Conservation (phyloP, 306 rosid species). For the Medicago ruthenica region DNA sequence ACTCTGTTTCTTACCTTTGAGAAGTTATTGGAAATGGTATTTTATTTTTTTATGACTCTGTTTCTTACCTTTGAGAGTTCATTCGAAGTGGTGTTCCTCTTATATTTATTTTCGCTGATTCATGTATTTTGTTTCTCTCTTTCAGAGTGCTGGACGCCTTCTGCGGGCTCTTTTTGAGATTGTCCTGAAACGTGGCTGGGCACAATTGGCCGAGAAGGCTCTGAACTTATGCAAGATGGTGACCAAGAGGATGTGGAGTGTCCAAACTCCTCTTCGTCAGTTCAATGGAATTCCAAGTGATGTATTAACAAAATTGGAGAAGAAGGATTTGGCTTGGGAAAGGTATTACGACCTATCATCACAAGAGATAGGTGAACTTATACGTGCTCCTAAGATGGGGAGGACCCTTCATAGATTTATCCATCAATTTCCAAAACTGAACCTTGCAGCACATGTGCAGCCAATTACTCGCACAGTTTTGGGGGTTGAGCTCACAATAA, state of each 20-base stretch:
- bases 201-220: constrained; percentile 90
- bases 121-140: constrained; percentile 6
- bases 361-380: constrained; percentile 92
- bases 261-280: constrained; percentile 90
- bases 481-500: constrained; percentile 88
- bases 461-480: constrained; percentile 92
- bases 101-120: constrained; percentile 25
- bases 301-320: constrained; percentile 78
- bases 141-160: constrained; percentile 95
- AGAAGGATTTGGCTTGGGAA: constrained; percentile 97
- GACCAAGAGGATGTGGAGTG: constrained; percentile 93
- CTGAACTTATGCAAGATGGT: constrained; percentile 95
- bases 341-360: constrained; percentile 91
- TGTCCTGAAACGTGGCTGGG: constrained; percentile 94
- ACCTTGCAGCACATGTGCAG: constrained; percentile 96
- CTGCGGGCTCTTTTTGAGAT: constrained; percentile 97
- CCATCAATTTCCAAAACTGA: constrained; percentile 89
- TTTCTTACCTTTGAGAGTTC: background rate
- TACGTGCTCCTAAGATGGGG: constrained; percentile 87
- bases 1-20: background rate
- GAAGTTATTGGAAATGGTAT: background rate
- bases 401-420: constrained; percentile 81
- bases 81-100: background rate
- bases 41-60: background rate
- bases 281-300: constrained; percentile 83